Evolutionary conservation across 129 eudicot genomes (phyloP), one percentile per base, ranked within the genome.

Genomic region (Glebionis coronaria): DNA sequence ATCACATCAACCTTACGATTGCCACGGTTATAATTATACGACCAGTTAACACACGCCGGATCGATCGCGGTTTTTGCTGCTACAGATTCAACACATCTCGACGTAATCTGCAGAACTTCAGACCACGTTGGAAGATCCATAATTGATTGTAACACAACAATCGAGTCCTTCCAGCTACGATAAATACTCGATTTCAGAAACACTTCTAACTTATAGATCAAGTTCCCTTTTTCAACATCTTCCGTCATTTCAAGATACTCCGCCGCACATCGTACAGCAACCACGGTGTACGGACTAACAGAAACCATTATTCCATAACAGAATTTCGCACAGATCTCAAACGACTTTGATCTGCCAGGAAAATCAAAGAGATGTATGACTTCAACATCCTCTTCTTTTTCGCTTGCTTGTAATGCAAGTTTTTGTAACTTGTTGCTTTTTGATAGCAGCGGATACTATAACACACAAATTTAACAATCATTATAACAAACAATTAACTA

Each of bases 231-330:
- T 16, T 92, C 96, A 27, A 82, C 46, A 40, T 83, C 87, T 61
- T 88, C 98, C 29, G 85, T 77, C 98, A 92, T 92, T 52, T 86
- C 96, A 3, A 92, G 96, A 73, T 88, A 86, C 83, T 88, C 98
- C 1, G 98, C 91, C 14, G 87, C 98, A 73, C 96, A 86, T 67
- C 98, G 95, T 54, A 86, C 91, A 23, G 95, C 91, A 12, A 84
- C 95, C 12, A 92, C 87, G 73, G 80, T 92, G 82, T 86, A 88
- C 6, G 98, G 87, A 76, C 83, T 79, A 54, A 92, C 79, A 42
- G 91, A 83, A 10, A 88, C 90, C 20, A 81, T 80, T 27, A 86
- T 82, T 20, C n/a, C n/a, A n/a, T n/a, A n/a, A n/a, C n/a, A n/a
- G n/a, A n/a, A n/a, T n/a, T n/a, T n/a, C n/a, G n/a, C n/a, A n/a